Evolutionary conservation across 768 basidiomycete genomes (phyloP).

Genomic region (Phaffia tasmanica): DNA sequence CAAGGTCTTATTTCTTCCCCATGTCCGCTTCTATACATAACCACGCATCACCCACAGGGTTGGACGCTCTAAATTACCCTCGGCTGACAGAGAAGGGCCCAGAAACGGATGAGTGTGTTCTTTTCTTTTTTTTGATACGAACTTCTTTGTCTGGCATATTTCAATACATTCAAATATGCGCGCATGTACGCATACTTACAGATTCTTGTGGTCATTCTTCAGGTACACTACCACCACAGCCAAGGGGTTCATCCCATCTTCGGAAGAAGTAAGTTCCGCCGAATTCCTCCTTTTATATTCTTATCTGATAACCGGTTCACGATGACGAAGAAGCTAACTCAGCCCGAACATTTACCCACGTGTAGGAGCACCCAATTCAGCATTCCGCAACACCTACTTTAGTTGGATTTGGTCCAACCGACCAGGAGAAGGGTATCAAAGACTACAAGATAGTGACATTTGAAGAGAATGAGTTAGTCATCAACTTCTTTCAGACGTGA

Average conservation of each 20-base stretch:
- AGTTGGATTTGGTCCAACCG: background rate
- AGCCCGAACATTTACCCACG: background rate
- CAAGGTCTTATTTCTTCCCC: too few relatives aligned
- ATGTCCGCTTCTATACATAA: too few relatives aligned
- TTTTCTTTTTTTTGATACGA: too few relatives aligned
- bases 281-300: background rate
- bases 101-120: too few relatives aligned
- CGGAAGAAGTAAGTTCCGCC: background rate
- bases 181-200: too few relatives aligned
- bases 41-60: too few relatives aligned
- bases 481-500: background rate
- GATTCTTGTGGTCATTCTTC: too few relatives aligned
- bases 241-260: background rate
- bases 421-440: background rate
- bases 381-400: too few relatives aligned
- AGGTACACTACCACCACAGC: background rate
- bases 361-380: background rate
- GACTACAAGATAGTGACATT: background rate
- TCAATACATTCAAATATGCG: too few relatives aligned
- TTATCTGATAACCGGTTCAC: background rate
- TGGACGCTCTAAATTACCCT: too few relatives aligned
- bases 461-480: background rate
- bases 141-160: too few relatives aligned
- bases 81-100: too few relatives aligned
- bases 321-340: background rate